A percentile compares a stretch with the other conserved stretches of the same genome.
These are phyloP conservation scores for Alternaria sp. DNA, from an alignment of 2,329 filamentous ascomycete genomes.

Conservation along the genomic window DNA sequence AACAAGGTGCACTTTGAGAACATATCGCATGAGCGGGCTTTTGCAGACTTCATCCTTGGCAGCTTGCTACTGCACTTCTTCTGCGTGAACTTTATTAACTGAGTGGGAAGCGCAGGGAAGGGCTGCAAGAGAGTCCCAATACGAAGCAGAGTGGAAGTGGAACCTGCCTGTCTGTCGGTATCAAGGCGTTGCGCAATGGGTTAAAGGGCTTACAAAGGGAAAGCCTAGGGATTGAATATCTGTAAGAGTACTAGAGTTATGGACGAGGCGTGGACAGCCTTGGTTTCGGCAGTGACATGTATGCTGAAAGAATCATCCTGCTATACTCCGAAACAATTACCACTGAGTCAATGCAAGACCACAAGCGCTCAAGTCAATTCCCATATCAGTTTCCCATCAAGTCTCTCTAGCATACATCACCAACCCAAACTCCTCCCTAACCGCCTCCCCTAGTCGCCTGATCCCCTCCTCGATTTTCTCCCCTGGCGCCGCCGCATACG, in stretches of 20 bases:
- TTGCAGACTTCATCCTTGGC: conserved; percentile 94
- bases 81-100: conserved; percentile 99
- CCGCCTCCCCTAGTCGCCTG: conserved; percentile 74
- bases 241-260: conserved; percentile 1
- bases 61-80: conserved; percentile 98
- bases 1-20: conserved; percentile 80
- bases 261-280: background rate
- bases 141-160: background rate
- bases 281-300: background rate
- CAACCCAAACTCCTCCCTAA: conserved; percentile 68
- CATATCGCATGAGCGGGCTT: conserved; percentile 86
- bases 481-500: conserved; percentile 78
- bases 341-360: conserved; percentile 5
- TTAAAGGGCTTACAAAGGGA: background rate
- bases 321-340: background rate
- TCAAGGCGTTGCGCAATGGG: background rate
- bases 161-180: background rate
- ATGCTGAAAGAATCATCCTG: background rate
- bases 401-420: conserved; percentile 23
- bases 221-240: background rate
- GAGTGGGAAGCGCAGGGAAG: conserved; percentile 39
- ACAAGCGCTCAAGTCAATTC: background rate
- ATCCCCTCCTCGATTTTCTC: conserved; percentile 61
- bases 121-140: background rate
- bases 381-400: background rate